Conservation (phyloP, 192 early-diverging fungal genomes). For the Coemansia sp. region DNA sequence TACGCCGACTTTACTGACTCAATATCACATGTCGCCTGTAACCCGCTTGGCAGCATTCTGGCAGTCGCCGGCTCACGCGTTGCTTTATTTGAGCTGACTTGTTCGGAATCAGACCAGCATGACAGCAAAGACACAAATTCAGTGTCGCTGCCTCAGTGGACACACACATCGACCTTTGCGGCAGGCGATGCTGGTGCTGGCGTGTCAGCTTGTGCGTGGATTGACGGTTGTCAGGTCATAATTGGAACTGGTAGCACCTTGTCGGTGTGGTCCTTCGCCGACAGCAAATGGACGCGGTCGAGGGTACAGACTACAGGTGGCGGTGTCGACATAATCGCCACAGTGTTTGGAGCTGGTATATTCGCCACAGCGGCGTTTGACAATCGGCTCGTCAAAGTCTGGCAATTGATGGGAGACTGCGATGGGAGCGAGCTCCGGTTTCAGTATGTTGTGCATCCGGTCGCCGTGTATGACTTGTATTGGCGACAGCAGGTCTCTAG, state of each 20-base stretch:
- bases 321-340: conserved; percentile 12
- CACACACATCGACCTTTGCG: conserved; percentile 5
- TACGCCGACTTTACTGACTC: conserved; percentile 10
- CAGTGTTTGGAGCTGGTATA: conserved; percentile 7
- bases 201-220: conserved; percentile 22
- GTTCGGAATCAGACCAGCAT: not conserved
- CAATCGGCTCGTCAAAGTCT: conserved; percentile 34
- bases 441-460: conserved; percentile 41
- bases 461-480: conserved; percentile 21
- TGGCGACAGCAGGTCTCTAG: conserved; percentile 16
- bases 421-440: conserved; percentile 15
- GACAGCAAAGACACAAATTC: not conserved
- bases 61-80: conserved; percentile 13
- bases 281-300: conserved; percentile 8
- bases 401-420: conserved; percentile 19
- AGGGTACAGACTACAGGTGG: conserved; percentile 11
- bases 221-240: conserved; percentile 10
- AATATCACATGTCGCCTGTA: conserved; percentile 19
- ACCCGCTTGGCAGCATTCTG: conserved; percentile 17
- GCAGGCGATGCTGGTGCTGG: not conserved
- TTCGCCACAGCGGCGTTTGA: conserved; percentile 30
- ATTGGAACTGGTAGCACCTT: conserved; percentile 11
- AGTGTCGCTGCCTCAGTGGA: conserved; percentile 9
- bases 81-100: conserved; percentile 10
- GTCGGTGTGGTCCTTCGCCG: conserved; percentile 15